Conservation (phyloP, 2,329 filamentous ascomycete genomes). For the Monosporascus cannonballus region DNA sequence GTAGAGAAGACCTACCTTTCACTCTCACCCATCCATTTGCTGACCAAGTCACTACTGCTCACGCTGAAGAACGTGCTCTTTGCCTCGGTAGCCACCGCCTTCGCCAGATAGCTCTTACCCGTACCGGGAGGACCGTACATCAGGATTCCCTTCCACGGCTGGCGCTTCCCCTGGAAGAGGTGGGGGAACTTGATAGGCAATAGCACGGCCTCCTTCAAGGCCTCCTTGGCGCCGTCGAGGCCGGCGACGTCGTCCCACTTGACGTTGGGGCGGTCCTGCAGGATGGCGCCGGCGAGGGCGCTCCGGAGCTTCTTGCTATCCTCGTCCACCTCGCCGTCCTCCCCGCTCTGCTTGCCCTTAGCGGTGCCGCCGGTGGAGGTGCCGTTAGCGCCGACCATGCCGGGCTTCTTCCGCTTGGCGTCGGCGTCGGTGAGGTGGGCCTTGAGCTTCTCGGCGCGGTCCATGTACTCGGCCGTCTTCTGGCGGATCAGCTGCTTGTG, state of each 20-base stretch:
- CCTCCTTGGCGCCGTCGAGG: slow-evolving; percentile 89
- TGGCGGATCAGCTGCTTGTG: slow-evolving; percentile 96
- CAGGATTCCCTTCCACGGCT: slow-evolving; percentile 97
- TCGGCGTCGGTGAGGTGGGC: slow-evolving; percentile 75
- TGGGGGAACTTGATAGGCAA: slow-evolving; percentile 98
- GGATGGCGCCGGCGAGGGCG: slow-evolving; percentile 83
- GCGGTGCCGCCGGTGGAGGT: slow-evolving; percentile 56
- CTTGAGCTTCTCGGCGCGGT: slow-evolving; percentile 97
- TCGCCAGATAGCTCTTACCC: slow-evolving; percentile 95
- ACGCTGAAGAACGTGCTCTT: slow-evolving; percentile 99
- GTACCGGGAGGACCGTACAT: slow-evolving; percentile 95
- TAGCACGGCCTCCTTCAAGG: slow-evolving; percentile 94
- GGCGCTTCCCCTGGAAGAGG: slow-evolving; percentile 89
- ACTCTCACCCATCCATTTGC: slow-evolving; percentile 99
- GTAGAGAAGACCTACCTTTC: slow-evolving; percentile 61
- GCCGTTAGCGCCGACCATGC: slow-evolving; percentile 67
- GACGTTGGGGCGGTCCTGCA: slow-evolving; percentile 93
- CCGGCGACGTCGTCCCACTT: slow-evolving; percentile 98
- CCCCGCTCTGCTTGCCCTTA: slow-evolving; percentile 47
- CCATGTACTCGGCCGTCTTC: slow-evolving; percentile 96
- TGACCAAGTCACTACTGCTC: slow-evolving; percentile 92
- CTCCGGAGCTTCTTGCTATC: slow-evolving; percentile 93
- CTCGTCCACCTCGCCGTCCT: slow-evolving; percentile 65
- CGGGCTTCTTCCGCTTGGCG: slow-evolving; percentile 62
- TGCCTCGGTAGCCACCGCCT: slow-evolving; percentile 94